A percentile compares a stretch with the other conserved stretches of the same genome.
These are phyloP conservation scores for Marasmius tenuissimus DNA, from an alignment of 1,284 basidiomycete genomes.

Conservation along the genomic window DNA sequence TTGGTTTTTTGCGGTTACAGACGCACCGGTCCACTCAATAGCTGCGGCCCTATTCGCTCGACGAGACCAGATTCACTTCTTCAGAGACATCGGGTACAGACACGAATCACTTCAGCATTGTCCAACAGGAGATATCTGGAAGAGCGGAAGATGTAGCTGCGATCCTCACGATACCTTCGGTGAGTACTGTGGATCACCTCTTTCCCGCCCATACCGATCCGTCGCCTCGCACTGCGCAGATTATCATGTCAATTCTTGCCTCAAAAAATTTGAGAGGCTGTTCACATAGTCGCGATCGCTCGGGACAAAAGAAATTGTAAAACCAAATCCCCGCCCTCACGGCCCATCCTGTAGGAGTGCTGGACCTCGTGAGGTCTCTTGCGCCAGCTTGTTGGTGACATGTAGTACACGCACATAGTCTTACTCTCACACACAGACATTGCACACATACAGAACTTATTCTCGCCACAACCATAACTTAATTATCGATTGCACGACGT, in stretches of 20 bases:
- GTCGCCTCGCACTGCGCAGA: slow-evolving; percentile 3
- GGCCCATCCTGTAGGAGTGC: too few species aligned
- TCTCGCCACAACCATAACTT: too few species aligned
- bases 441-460: too few species aligned
- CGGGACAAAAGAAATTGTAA: too few species aligned
- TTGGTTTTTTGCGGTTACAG: background rate
- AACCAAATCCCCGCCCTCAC: too few species aligned
- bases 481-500: too few species aligned
- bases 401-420: too few species aligned
- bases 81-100: slow-evolving; percentile 57
- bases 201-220: background rate
- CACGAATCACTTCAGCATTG: slow-evolving; percentile 54
- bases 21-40: slow-evolving; percentile 82
- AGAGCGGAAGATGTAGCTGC: slow-evolving; percentile 41
- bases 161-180: slow-evolving; percentile 43
- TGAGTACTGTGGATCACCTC: slow-evolving; percentile 21
- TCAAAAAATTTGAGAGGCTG: slow-evolving; percentile 17
- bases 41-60: slow-evolving; percentile 72
- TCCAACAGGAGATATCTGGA: slow-evolving; percentile 43
- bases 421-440: too few species aligned
- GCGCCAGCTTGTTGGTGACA: too few species aligned
- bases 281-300: slow-evolving; percentile 1
- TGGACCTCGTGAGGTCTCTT: too few species aligned
- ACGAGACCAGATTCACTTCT: slow-evolving; percentile 77
- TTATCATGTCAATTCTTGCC: slow-evolving; percentile 16